Evolutionary conservation across 106 monocot species (phyloP).

Genomic region (Dendrobium huoshanense): DNA sequence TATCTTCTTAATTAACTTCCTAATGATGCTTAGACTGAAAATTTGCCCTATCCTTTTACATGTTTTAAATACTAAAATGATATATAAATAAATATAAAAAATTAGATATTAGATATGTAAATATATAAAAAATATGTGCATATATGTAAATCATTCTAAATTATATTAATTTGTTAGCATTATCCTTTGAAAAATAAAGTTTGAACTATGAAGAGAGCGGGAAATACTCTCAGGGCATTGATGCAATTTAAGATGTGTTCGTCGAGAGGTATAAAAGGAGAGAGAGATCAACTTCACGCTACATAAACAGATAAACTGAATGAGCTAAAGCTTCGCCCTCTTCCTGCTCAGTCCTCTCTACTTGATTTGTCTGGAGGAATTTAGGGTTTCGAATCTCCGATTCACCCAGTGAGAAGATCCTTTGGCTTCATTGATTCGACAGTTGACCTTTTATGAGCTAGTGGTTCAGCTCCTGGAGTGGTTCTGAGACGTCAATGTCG

Average conservation of each 20-base stretch:
- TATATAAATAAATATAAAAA: too few relatives aligned
- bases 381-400: slow-evolving; percentile 8
- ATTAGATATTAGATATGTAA: too few relatives aligned
- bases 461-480: neutral
- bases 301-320: neutral
- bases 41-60: too few relatives aligned
- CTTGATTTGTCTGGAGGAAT: neutral
- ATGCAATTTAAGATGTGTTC: neutral
- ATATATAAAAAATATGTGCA: too few relatives aligned
- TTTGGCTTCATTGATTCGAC: neutral
- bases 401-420: neutral
- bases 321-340: neutral
- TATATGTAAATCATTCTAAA: too few relatives aligned
- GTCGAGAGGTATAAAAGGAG: neutral
- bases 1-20: too few relatives aligned
- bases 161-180: too few relatives aligned
- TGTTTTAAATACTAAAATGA: too few relatives aligned
- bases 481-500: slow-evolving; percentile 15
- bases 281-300: neutral
- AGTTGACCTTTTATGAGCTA: neutral
- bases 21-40: too few relatives aligned
- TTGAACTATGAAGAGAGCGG: neutral
- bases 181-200: neutral
- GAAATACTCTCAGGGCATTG: neutral
- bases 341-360: neutral